Percentiles rank a stretch among this genome's conserved stretches.
These are phyloP conservation scores for Corymbia maculata DNA, from an alignment of 345 rosid genomes.

Conservation along the genomic window DNA sequence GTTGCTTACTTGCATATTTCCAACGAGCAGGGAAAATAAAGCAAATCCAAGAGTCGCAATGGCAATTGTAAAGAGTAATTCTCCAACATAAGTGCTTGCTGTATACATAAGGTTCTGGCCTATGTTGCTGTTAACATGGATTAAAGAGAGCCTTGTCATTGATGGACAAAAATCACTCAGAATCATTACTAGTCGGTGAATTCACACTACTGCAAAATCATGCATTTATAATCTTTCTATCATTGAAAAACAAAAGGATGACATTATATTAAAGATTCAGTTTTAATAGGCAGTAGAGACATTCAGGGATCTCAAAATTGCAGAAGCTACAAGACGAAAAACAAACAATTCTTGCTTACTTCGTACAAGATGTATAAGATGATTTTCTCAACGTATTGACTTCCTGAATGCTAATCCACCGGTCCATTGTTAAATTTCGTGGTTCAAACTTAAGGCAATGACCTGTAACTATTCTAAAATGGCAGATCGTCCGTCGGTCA, in stretches of 20 bases:
- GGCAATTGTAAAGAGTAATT: constrained; percentile 39
- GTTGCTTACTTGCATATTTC: constrained; percentile 31
- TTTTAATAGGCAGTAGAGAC: neutral
- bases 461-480: neutral
- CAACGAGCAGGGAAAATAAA: constrained; percentile 47
- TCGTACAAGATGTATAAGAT: neutral
- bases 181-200: neutral
- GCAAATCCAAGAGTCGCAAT: constrained; percentile 45
- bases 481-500: neutral
- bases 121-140: neutral
- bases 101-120: constrained; percentile 23
- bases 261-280: neutral
- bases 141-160: neutral
- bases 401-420: neutral
- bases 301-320: neutral
- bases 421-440: neutral
- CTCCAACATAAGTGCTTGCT: constrained; percentile 25
- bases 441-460: neutral
- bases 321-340: neutral
- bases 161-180: neutral
- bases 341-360: neutral
- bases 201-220: neutral
- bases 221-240: neutral
- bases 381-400: neutral
- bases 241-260: neutral